These are phyloP conservation scores for Trichoderma atroviride DNA, from an alignment of 2,329 filamentous ascomycete genomes.

Conservation along the genomic window DNA sequence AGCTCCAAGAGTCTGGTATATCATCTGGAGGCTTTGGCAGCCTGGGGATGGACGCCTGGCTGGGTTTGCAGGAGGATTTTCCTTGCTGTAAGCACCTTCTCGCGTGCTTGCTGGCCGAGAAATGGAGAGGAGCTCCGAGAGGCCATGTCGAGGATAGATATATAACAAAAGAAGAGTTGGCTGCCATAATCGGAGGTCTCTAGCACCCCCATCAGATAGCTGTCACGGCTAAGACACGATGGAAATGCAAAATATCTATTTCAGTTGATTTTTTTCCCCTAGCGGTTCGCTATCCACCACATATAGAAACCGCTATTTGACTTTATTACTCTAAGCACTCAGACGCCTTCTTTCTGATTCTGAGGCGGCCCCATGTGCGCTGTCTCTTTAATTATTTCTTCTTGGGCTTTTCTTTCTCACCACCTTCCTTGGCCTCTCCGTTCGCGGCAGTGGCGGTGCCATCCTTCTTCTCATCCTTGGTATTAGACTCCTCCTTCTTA, in stretches of 20 bases:
- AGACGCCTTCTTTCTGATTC: neutral
- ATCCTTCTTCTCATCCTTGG: constrained; percentile 63
- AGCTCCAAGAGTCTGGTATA: neutral
- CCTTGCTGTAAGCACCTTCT: constrained; percentile 87
- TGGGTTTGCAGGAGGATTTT: constrained; percentile 40
- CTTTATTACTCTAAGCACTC: constrained; percentile 5
- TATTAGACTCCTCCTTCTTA: constrained; percentile 71
- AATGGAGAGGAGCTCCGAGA: constrained; percentile 61
- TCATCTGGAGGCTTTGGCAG: constrained; percentile 51
- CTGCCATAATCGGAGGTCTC: constrained; percentile 63
- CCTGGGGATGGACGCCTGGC: constrained; percentile 43
- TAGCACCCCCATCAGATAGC: constrained; percentile 27
- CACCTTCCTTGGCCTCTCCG: constrained; percentile 52
- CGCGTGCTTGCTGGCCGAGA: constrained; percentile 75
- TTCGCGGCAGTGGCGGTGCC: constrained; percentile 44
- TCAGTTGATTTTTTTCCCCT: neutral
- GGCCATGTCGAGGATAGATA: constrained; percentile 56
- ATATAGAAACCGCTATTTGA: constrained; percentile 19
- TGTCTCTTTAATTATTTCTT: constrained; percentile 41
- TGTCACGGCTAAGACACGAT: neutral
- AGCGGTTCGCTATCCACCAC: constrained; percentile 16
- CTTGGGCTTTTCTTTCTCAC: constrained; percentile 61
- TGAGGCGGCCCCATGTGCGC: neutral
- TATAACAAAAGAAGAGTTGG: constrained; percentile 68
- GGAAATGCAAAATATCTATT: neutral